phyloP scores from a whole-genome alignment of 2,329 filamentous ascomycete genomes.

The Penicillium sp. region DNA sequence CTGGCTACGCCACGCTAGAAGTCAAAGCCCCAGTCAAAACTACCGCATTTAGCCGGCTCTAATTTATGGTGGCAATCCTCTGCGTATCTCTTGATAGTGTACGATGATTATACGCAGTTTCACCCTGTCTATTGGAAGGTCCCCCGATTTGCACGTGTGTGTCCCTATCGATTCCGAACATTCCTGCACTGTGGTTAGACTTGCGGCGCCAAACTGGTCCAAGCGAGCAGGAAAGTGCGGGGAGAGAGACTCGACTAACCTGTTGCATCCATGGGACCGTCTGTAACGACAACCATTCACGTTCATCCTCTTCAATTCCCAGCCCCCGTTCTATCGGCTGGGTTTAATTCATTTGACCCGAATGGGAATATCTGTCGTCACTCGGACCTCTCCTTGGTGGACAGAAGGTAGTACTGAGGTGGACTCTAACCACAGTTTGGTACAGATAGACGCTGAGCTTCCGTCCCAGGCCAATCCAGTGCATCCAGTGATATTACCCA shows the following conservation, averaged over 20 bases:
- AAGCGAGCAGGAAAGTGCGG: slow-evolving; percentile 22
- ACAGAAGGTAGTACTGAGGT: slow-evolving; percentile 8
- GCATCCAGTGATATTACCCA: neutral
- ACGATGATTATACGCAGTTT: neutral
- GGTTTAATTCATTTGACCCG: slow-evolving; percentile 1
- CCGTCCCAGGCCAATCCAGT: neutral
- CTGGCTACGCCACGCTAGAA: neutral
- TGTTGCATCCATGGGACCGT: slow-evolving; percentile 17
- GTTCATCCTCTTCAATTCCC: neutral
- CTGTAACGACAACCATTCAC: neutral
- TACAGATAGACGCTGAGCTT: slow-evolving; percentile 4
- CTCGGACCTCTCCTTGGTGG: slow-evolving; percentile 3
- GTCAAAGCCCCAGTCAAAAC: neutral
- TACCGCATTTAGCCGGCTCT: slow-evolving; percentile 4
- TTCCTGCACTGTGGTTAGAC: neutral
- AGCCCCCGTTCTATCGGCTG: neutral
- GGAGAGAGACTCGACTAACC: slow-evolving; percentile 15
- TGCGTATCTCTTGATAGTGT: neutral
- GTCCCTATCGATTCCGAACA: neutral
- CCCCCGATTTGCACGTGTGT: neutral
- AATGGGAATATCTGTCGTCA: slow-evolving; percentile 7
- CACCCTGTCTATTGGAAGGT: neutral
- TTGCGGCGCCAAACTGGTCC: neutral
- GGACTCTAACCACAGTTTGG: slow-evolving; percentile 8
- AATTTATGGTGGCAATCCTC: neutral